phyloP scores from a whole-genome alignment of 2,329 filamentous ascomycete species.

The Diplodia corticola region DNA sequence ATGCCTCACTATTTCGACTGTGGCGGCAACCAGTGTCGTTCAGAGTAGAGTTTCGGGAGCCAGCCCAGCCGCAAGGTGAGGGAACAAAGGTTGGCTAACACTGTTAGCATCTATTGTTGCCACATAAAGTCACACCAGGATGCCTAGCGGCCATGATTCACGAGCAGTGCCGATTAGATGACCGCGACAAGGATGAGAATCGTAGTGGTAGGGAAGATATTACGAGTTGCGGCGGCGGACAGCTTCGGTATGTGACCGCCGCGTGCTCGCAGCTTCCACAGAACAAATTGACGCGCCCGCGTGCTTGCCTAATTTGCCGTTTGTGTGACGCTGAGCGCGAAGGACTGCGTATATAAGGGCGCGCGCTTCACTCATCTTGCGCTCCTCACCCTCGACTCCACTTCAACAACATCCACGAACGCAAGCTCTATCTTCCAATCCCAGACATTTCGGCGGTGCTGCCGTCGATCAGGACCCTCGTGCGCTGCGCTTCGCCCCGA shows the following conservation, averaged over 20 bases:
- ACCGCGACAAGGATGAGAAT: background rate
- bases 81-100: too few relatives aligned
- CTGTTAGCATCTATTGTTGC: too few relatives aligned
- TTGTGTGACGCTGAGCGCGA: background rate
- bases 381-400: background rate
- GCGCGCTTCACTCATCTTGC: background rate
- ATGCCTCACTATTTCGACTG: background rate
- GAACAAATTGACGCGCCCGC: background rate
- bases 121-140: background rate
- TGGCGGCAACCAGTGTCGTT: background rate
- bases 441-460: too few relatives aligned
- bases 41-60: too few relatives aligned
- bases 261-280: background rate
- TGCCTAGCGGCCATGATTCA: background rate
- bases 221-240: background rate
- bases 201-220: background rate
- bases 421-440: background rate
- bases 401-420: background rate
- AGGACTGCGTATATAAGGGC: background rate
- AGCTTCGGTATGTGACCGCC: background rate
- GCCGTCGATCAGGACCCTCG: background rate
- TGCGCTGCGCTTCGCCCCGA: background rate
- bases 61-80: too few relatives aligned
- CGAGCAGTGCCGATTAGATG: background rate
- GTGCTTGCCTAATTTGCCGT: background rate